A percentile compares a stretch with the other conserved stretches of the same genome.
Conservation (phyloP, 352 stramenopile species). For the Phytopythium boreale region DNA sequence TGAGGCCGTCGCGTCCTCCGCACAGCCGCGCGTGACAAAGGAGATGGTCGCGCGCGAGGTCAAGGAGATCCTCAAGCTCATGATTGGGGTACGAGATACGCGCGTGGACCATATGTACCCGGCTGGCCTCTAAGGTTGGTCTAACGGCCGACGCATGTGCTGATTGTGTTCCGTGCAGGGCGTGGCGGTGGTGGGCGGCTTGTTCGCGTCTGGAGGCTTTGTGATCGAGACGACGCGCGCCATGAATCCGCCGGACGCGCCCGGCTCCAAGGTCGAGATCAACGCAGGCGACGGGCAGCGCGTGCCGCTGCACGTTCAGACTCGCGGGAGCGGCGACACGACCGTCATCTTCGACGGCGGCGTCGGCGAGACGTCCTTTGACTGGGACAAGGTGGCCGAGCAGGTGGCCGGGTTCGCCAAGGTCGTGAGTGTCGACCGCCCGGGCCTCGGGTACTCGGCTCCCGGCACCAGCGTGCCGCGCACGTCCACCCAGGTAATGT, state of each 20-base stretch:
- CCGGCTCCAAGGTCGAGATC: constrained; percentile 52
- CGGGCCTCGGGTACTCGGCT: constrained; percentile 70
- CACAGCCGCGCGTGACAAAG: constrained; percentile 24
- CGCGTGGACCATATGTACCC: background rate
- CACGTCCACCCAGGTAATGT: constrained; percentile 41
- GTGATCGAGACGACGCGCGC: constrained; percentile 68
- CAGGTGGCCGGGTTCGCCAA: constrained; percentile 47
- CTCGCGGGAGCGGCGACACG: constrained; percentile 39
- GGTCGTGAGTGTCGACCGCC: constrained; percentile 67
- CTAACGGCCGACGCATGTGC: background rate
- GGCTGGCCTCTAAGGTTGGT: no score
- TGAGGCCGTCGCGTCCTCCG: background rate
- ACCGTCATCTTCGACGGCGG: constrained; percentile 71
- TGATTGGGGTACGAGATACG: constrained; percentile 32
- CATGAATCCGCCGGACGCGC: constrained; percentile 46
- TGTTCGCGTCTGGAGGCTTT: constrained; percentile 54
- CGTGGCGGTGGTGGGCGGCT: constrained; percentile 30
- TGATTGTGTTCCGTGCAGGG: constrained; percentile 16
- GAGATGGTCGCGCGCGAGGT: constrained; percentile 50
- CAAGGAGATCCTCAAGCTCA: constrained; percentile 63
- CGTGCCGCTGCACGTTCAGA: constrained; percentile 52
- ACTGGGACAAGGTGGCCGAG: constrained; percentile 73
- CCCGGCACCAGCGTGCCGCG: constrained; percentile 32
- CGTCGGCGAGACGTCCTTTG: constrained; percentile 81
- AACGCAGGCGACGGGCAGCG: constrained; percentile 27